Conservation (phyloP, 768 basidiomycete species). For the Suillus cothurnatus region DNA sequence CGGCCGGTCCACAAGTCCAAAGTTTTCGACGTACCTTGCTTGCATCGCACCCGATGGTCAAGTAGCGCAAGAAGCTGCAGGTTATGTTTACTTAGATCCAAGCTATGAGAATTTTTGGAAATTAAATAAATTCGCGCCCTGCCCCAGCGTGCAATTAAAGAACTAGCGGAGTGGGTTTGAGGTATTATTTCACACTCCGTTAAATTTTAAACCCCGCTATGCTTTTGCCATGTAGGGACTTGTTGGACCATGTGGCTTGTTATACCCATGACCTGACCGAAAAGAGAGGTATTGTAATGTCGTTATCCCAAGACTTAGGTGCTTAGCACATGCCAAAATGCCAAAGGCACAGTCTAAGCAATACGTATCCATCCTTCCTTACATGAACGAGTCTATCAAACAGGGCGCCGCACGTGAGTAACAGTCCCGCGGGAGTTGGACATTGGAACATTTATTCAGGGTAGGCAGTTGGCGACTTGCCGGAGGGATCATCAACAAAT, state of each 20-base stretch:
- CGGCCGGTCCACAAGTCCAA: not conserved
- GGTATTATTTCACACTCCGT: not conserved
- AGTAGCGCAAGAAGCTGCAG: not conserved
- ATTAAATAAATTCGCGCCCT: conserved; percentile 4
- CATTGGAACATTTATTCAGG: not conserved
- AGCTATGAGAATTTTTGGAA: not conserved
- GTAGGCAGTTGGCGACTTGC: not conserved
- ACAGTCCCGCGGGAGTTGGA: conserved; percentile 5
- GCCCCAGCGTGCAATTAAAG: not conserved
- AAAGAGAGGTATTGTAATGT: conserved; percentile 2
- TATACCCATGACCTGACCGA: conserved; percentile 1
- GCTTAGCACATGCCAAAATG: conserved; percentile 7
- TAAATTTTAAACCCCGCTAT: not conserved
- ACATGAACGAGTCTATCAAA: conserved; percentile 5
- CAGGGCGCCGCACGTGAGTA: conserved; percentile 7
- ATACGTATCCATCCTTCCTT: conserved; percentile 6
- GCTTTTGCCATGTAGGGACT: not conserved
- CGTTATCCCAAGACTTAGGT: not conserved
- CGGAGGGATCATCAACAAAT: not conserved
- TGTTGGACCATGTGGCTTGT: not conserved
- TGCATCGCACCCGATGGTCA: not conserved
- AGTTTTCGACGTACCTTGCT: not conserved
- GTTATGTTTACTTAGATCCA: not conserved
- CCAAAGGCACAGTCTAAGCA: conserved; percentile 3
- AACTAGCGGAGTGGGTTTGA: not conserved